Conservation (phyloP, 768 basidiomycete genomes). For the Amanita subjunquillea region DNA sequence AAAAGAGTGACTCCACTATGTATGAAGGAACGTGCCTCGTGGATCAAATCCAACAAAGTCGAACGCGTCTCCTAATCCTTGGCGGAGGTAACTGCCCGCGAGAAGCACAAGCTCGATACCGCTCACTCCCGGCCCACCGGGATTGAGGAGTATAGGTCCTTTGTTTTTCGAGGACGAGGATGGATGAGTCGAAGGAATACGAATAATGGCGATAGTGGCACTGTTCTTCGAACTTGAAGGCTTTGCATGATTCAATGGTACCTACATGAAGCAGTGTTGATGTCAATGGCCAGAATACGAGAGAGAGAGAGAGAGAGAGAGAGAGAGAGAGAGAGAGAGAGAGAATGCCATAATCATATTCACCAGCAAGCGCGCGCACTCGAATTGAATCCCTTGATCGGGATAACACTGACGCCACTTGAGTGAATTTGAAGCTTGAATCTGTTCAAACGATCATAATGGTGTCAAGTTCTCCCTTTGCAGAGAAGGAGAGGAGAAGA, state of each 20-base stretch:
- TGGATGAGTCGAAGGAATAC: slow-evolving; percentile 23
- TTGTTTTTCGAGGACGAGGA: slow-evolving; percentile 20
- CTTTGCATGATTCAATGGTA: slow-evolving; percentile 34
- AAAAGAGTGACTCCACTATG: neutral
- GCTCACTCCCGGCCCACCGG: slow-evolving; percentile 33
- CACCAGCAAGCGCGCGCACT: too few relatives aligned
- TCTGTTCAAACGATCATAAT: too few relatives aligned
- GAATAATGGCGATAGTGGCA: slow-evolving; percentile 31
- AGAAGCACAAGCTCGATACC: slow-evolving; percentile 14
- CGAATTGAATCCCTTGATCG: too few relatives aligned
- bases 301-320: neutral
- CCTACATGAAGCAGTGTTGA: slow-evolving; percentile 12
- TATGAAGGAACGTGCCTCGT: slow-evolving; percentile 9
- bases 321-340: too few relatives aligned
- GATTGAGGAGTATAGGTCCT: slow-evolving; percentile 19
- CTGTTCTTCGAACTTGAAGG: slow-evolving; percentile 19
- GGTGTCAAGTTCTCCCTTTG: too few relatives aligned
- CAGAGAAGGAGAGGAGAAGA: too few relatives aligned
- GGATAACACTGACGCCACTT: too few relatives aligned
- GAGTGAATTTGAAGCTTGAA: too few relatives aligned
- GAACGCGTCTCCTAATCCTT: slow-evolving; percentile 29
- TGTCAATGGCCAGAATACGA: slow-evolving; percentile 7
- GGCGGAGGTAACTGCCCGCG: slow-evolving; percentile 15
- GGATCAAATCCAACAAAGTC: slow-evolving; percentile 40
- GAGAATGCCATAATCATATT: neutral